Conservation (phyloP, 176 grass and related monocot genomes). For the Triticum monococcum region DNA sequence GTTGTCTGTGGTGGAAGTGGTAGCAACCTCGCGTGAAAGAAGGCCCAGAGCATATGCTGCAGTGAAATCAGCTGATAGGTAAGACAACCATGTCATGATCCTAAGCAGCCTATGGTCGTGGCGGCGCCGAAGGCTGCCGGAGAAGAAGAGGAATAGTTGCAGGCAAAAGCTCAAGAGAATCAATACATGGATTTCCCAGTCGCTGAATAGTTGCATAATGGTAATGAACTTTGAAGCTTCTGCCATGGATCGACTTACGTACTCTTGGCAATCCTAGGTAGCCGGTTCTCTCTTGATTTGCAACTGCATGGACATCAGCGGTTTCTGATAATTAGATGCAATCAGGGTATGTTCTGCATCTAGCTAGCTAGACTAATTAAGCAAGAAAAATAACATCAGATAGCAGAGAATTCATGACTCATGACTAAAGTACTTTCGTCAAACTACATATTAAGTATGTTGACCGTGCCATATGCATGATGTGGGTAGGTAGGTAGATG, state of each 20-base stretch:
- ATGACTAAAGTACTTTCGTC: not conserved
- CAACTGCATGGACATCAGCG: not conserved
- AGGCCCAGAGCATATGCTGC: not conserved
- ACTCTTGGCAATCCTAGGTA: not conserved
- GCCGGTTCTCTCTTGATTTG: not conserved
- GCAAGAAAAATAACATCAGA: not conserved
- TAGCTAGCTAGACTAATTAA: not conserved
- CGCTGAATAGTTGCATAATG: not conserved
- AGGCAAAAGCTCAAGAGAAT: not conserved
- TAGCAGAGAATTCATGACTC: not conserved
- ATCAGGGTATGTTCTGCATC: not conserved
- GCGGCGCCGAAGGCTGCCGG: not conserved
- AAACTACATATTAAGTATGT: not conserved
- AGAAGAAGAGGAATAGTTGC: constrained; percentile 5
- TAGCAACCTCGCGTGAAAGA: not conserved
- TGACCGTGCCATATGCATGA: not conserved
- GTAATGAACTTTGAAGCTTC: not conserved
- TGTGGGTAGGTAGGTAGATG: not conserved
- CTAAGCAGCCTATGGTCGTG: not conserved
- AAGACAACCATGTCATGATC: not conserved
- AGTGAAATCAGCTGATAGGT: not conserved
- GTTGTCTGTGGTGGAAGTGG: not conserved
- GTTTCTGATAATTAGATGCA: not conserved
- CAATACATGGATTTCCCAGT: not conserved
- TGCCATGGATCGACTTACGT: not conserved